Conservation (phyloP, 2,329 filamentous ascomycete species). For the Simplicillium sp. region DNA sequence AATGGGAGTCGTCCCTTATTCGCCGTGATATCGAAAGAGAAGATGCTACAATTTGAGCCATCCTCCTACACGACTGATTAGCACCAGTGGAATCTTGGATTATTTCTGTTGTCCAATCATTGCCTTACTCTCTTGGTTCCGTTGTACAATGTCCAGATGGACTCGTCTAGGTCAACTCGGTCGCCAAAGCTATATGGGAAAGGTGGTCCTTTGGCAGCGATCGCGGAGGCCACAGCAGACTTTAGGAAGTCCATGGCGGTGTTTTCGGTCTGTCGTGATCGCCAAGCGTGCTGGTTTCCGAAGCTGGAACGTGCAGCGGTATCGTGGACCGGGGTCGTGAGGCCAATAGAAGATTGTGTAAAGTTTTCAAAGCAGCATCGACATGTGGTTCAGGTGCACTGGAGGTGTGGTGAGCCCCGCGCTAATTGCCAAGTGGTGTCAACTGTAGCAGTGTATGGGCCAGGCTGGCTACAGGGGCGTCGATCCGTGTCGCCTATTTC, state of each 20-base stretch:
- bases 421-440: too few relatives aligned
- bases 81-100: background rate
- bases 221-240: slow-evolving; percentile 92
- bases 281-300: background rate
- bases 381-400: too few relatives aligned
- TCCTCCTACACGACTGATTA: slow-evolving; percentile 57
- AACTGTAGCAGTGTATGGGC: too few relatives aligned
- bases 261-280: background rate
- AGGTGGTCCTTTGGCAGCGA: slow-evolving; percentile 76
- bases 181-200: slow-evolving; percentile 93
- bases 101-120: slow-evolving; percentile 1
- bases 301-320: background rate
- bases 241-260: slow-evolving; percentile 87
- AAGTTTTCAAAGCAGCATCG: too few relatives aligned
- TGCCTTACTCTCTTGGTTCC: slow-evolving; percentile 72
- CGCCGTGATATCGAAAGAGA: slow-evolving; percentile 81
- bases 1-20: slow-evolving; percentile 77
- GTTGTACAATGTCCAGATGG: slow-evolving; percentile 94
- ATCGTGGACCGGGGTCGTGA: background rate
- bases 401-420: too few relatives aligned
- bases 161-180: slow-evolving; percentile 82
- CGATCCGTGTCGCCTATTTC: too few relatives aligned
- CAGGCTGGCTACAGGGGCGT: too few relatives aligned
- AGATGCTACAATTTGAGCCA: slow-evolving; percentile 88
- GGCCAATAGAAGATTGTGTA: background rate